phyloP scores from a whole-genome alignment of 345 rosid genomes.

The Combretum micranthum region DNA sequence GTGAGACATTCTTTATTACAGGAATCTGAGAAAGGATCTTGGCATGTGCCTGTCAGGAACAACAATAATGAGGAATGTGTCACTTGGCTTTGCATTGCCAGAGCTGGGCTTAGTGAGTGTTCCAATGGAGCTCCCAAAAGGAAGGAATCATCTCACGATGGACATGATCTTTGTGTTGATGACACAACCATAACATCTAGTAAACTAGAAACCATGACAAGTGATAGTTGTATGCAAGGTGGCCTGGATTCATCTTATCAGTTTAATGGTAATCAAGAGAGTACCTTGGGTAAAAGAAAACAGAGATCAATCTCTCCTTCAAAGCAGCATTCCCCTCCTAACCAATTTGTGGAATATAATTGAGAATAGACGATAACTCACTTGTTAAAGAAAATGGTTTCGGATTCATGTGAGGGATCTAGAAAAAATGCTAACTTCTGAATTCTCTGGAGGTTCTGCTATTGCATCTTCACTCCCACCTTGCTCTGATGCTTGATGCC shows the following conservation, averaged over 20 bases:
- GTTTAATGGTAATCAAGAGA: constrained; percentile 5
- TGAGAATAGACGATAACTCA: too few species aligned
- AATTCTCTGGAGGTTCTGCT: too few species aligned
- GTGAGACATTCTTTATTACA: constrained; percentile 17
- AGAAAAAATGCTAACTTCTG: too few species aligned
- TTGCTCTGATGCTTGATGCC: too few species aligned
- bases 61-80: constrained; percentile 23
- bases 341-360: too few species aligned
- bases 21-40: constrained; percentile 86
- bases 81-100: constrained; percentile 63
- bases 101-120: constrained; percentile 17
- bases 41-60: constrained; percentile 65
- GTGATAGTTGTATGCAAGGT: constrained; percentile 4
- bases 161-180: constrained; percentile 5
- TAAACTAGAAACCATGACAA: constrained; percentile 1
- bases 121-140: constrained; percentile 10
- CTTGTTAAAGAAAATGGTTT: too few species aligned
- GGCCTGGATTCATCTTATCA: constrained; percentile 5
- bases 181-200: neutral
- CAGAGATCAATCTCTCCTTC: constrained; percentile 23
- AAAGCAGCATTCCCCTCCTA: too few species aligned
- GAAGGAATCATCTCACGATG: constrained; percentile 15
- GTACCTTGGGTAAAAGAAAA: constrained; percentile 28
- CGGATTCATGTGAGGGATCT: too few species aligned
- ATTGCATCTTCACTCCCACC: too few species aligned